Evolutionary conservation across 2,329 filamentous ascomycete genomes (phyloP).

Genomic region (Esteya vermicola): DNA sequence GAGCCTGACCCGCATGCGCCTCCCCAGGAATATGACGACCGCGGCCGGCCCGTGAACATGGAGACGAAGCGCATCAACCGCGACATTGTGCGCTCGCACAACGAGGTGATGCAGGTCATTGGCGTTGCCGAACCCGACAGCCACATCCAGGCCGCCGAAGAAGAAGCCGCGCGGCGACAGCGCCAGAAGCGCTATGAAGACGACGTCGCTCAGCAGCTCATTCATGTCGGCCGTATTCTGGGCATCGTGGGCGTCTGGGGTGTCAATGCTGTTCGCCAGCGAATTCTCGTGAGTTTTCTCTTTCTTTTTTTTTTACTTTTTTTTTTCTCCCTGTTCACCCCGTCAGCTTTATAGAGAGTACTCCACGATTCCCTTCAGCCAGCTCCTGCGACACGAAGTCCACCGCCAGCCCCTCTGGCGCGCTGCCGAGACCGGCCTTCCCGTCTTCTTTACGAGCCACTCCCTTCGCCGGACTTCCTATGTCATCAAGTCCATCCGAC

Average conservation of each 20-base stretch:
- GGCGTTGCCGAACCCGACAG: constrained; percentile 46
- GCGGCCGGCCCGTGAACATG: constrained; percentile 40
- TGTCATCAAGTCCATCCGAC: constrained; percentile 5
- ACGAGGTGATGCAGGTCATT: constrained; percentile 49
- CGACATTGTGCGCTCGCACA: constrained; percentile 44
- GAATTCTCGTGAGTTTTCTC: constrained; percentile 30
- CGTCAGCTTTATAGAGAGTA: constrained; percentile 36
- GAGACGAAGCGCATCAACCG: constrained; percentile 40
- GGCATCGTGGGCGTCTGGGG: constrained; percentile 35
- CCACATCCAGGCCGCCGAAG: constrained; percentile 16
- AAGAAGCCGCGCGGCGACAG: constrained; percentile 25
- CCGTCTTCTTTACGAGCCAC: constrained; percentile 21
- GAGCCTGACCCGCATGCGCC: constrained; percentile 25
- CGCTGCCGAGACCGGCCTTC: constrained; percentile 24
- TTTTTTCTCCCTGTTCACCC: neutral
- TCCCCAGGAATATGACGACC: constrained; percentile 36
- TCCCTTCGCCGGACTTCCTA: constrained; percentile 16
- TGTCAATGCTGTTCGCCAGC: constrained; percentile 35
- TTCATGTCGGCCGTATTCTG: constrained; percentile 19
- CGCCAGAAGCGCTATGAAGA: constrained; percentile 34
- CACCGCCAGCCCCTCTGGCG: constrained; percentile 18
- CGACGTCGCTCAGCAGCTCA: constrained; percentile 25
- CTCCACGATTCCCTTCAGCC: constrained; percentile 32
- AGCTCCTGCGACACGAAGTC: constrained; percentile 22
- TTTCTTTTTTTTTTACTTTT: neutral